Evolutionary conservation across 805 yeast genomes (phyloP).

Genomic region (Saturnispora diversa): DNA sequence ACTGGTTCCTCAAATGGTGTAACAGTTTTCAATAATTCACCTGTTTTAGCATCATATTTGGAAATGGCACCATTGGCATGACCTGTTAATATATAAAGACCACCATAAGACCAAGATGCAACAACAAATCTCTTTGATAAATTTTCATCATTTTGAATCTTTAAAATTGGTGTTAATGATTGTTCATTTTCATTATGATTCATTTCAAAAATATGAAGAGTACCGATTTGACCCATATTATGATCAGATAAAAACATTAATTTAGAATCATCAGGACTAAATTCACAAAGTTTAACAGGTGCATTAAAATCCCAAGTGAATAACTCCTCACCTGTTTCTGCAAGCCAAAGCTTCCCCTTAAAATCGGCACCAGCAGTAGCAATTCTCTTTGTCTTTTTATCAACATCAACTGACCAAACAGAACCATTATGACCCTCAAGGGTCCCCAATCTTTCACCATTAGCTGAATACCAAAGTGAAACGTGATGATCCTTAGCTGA

Average conservation of each 20-base stretch:
- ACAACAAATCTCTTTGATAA: conserved; percentile 51
- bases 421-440: conserved; percentile 86
- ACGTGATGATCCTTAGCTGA: conserved; percentile 88
- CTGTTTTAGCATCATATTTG: conserved; percentile 70
- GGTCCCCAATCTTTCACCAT: conserved; percentile 96
- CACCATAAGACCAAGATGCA: conserved; percentile 82
- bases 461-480: conserved; percentile 87
- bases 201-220: conserved; percentile 60
- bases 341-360: conserved; percentile 77
- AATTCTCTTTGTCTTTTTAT: conserved; percentile 55
- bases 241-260: conserved; percentile 78
- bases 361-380: conserved; percentile 91
- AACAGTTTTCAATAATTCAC: conserved; percentile 51
- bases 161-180: conserved; percentile 46
- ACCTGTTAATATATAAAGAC: conserved; percentile 70
- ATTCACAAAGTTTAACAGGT: conserved; percentile 88
- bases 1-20: conserved; percentile 69
- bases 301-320: conserved; percentile 67
- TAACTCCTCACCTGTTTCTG: conserved; percentile 66
- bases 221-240: conserved; percentile 84
- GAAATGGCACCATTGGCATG: conserved; percentile 82
- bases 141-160: conserved; percentile 47
- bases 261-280: conserved; percentile 62
- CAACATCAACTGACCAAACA: conserved; percentile 89
- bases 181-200: conserved; percentile 39